Conservation (phyloP, 2,329 filamentous ascomycete genomes). For the Aureobasidium musti region DNA sequence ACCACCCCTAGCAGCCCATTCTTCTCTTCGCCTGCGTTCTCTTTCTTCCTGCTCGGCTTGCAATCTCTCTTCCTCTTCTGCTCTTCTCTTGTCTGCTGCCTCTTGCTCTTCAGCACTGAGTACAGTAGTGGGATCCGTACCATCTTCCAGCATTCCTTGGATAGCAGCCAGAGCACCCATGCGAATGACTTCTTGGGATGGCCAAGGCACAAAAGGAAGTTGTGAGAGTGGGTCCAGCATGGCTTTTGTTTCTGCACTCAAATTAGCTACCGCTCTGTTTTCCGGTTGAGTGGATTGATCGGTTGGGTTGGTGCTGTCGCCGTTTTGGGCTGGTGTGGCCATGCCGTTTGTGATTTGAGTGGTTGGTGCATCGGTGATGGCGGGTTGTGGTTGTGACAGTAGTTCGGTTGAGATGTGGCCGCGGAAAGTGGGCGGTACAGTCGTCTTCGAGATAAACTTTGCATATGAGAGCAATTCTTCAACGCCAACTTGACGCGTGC, state of each 20-base stretch:
- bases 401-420: conserved; percentile 20
- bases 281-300: background rate
- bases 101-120: conserved; percentile 50
- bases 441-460: conserved; percentile 76
- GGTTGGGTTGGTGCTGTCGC: background rate
- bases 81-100: conserved; percentile 39
- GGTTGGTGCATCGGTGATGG: conserved; percentile 19
- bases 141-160: conserved; percentile 63
- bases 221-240: conserved; percentile 58
- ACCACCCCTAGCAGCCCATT: conserved; percentile 32
- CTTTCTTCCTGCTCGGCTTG: conserved; percentile 36
- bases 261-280: conserved; percentile 33
- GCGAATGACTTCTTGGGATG: conserved; percentile 67
- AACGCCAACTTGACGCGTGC: conserved; percentile 59
- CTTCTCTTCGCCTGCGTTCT: conserved; percentile 29
- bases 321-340: conserved; percentile 35
- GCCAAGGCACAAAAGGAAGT: conserved; percentile 73
- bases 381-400: conserved; percentile 1
- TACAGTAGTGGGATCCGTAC: conserved; percentile 58
- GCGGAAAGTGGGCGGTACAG: conserved; percentile 64
- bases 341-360: conserved; percentile 40
- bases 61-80: conserved; percentile 45
- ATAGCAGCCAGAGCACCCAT: conserved; percentile 64
- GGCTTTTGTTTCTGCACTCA: conserved; percentile 43
- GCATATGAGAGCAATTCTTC: conserved; percentile 75